Base-by-base conservation (phyloP, 176 grass and related monocot genomes). In the Oryza brachyantha region DNA sequence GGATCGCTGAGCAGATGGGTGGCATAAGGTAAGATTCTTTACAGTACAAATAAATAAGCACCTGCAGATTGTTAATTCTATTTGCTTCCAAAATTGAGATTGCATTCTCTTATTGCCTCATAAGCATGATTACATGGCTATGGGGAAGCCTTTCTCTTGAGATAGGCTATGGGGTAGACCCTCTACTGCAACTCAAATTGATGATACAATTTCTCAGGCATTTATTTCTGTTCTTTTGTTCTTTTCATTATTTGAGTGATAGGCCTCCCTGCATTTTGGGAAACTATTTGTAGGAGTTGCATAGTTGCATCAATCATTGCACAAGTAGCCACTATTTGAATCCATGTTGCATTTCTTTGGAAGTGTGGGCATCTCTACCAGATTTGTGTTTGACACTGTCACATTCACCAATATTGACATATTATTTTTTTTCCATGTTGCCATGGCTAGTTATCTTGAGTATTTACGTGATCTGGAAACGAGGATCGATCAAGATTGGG, bases 1-100 rank as follows among this genome's bases (percentile, higher is more conserved):
- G 90, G 90, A 99, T 99, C 75, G 43, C 57, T 61, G 96, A 99
- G 85, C 96, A 99, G 59, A 89, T 99, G 92, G 96, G 96, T 73
- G 96, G 96, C 39, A 63, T 93, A 71, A 99, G 96, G 96, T 99
- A 84, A 82, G 27, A 72, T 83, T 79, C 36, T 81, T 70, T 75
- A 68, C 21, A 36, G 40, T 80, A n/a, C 38, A 75, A 45, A 62
- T 34, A 59, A 22, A 73, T 79, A 70, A 57, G 8, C 26, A 57
- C 67, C 54, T 67, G 29, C 46, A 29, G 36, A 70, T 83, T 76
- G 38, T 84, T 43, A 76, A 46, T 17, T 42, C 43, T 1, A 14
- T 55, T 85, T 34, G 10, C 19, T 79, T 46, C 32, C 21, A 57
- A 57, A 55, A 57, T 5, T 22, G 10, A 25, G 27, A 74, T 82